Evolutionary conservation across 129 eudicot genomes (phyloP).

Genomic region (Chrysanthemum makinoi): DNA sequence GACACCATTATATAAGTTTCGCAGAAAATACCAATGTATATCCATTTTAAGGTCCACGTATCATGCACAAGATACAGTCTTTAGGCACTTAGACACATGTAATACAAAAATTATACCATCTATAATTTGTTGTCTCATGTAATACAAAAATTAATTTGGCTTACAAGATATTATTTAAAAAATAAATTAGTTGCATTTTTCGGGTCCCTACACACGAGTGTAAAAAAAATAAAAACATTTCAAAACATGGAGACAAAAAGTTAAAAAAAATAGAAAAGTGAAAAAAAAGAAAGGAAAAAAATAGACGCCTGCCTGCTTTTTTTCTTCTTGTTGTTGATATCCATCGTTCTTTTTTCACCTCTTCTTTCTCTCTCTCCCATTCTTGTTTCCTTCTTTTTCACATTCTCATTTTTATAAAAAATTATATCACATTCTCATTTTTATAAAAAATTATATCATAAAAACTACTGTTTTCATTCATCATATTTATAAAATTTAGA

Average conservation of each 20-base stretch:
- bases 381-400: constrained; percentile 25
- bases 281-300: constrained; percentile 21
- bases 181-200: too few species aligned
- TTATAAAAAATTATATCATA: background rate
- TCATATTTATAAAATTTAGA: background rate
- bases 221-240: too few species aligned
- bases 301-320: constrained; percentile 38
- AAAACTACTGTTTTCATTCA: constrained; percentile 8
- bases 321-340: constrained; percentile 23
- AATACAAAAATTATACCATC: too few species aligned
- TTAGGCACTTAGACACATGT: too few species aligned
- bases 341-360: constrained; percentile 35
- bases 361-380: constrained; percentile 19
- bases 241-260: constrained; percentile 19
- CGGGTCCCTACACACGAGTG: too few species aligned
- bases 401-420: constrained; percentile 19
- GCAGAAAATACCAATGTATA: too few species aligned
- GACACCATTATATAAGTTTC: too few species aligned
- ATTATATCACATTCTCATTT: constrained; percentile 13
- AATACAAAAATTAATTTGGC: too few species aligned
- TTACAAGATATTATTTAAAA: too few species aligned
- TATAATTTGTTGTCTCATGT: too few species aligned
- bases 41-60: too few species aligned
- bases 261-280: constrained; percentile 3
- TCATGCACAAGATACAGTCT: too few species aligned